Conservation (phyloP, 2,329 filamentous ascomycete genomes). For the Laburnicola sp. region DNA sequence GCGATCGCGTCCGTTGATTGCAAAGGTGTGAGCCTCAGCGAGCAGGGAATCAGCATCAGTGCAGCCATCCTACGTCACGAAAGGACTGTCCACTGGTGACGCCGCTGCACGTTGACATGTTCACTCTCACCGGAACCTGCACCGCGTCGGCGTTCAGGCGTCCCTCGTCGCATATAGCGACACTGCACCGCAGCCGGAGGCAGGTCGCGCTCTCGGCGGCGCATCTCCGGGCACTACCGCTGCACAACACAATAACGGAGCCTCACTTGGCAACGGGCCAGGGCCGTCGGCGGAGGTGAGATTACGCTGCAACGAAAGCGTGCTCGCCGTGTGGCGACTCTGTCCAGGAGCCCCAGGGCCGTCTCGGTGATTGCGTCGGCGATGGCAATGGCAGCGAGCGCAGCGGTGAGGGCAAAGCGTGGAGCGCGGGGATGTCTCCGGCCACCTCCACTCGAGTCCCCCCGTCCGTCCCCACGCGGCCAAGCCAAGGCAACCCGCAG, state of each 20-base stretch:
- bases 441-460: too few species aligned
- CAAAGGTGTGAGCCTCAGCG: background rate
- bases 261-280: conserved; percentile 34
- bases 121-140: too few species aligned
- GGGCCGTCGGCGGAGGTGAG: background rate
- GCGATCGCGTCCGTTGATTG: background rate
- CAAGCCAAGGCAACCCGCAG: conserved; percentile 9
- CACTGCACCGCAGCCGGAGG: conserved; percentile 23
- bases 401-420: too few species aligned
- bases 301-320: conserved; percentile 9
- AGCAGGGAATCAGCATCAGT: background rate
- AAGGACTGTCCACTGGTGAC: too few species aligned
- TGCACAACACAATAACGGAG: conserved; percentile 28
- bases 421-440: too few species aligned
- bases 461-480: background rate
- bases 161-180: background rate
- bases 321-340: too few species aligned
- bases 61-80: too few species aligned
- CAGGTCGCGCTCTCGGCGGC: conserved; percentile 17
- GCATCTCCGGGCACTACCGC: conserved; percentile 20
- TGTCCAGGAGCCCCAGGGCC: too few species aligned
- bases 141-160: too few species aligned
- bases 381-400: too few species aligned
- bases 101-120: too few species aligned
- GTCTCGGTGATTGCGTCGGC: too few species aligned